Evolutionary conservation across 2,329 filamentous ascomycete genomes (phyloP).

Genomic region (Beauveria pseudobassiana): DNA sequence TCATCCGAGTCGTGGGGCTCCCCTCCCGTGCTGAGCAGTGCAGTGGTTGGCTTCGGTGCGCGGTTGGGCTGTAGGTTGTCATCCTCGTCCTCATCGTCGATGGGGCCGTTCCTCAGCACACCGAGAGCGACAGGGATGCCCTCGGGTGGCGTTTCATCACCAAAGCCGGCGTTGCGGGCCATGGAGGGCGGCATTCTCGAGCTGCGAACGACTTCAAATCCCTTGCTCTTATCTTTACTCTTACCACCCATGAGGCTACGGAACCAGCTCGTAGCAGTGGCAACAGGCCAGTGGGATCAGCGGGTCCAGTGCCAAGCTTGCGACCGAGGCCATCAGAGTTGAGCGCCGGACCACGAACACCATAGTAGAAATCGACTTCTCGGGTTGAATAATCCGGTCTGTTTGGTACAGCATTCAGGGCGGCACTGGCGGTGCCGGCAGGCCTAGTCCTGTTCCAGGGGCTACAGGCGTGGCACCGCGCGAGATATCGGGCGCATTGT

Average conservation of each 20-base stretch:
- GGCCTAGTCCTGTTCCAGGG: slow-evolving; percentile 17
- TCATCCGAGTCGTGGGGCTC: slow-evolving; percentile 39
- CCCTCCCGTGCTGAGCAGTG: slow-evolving; percentile 39
- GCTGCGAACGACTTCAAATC: slow-evolving; percentile 93
- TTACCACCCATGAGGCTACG: slow-evolving; percentile 72
- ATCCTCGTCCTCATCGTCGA: slow-evolving; percentile 55
- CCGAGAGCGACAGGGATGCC: slow-evolving; percentile 59
- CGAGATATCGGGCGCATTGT: slow-evolving; percentile 34
- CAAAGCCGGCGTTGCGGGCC: slow-evolving; percentile 44
- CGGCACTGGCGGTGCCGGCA: slow-evolving; percentile 15
- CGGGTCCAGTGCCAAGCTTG: slow-evolving; percentile 85
- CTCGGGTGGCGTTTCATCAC: slow-evolving; percentile 59
- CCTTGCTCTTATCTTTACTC: slow-evolving; percentile 90
- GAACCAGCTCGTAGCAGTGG: slow-evolving; percentile 86
- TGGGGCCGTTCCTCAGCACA: slow-evolving; percentile 50
- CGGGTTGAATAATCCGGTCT: slow-evolving; percentile 84
- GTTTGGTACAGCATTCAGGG: slow-evolving; percentile 40
- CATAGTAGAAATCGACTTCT: slow-evolving; percentile 96
- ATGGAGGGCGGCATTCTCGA: slow-evolving; percentile 73
- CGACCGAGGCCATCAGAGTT: slow-evolving; percentile 74
- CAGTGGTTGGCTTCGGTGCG: slow-evolving; percentile 16
- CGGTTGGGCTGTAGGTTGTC: slow-evolving; percentile 21
- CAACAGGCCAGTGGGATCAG: slow-evolving; percentile 86
- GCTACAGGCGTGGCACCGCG: slow-evolving; percentile 39
- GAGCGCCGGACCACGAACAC: slow-evolving; percentile 79